Conservation (phyloP, 805 yeast genomes). For the Brettanomyces naardenensis region DNA sequence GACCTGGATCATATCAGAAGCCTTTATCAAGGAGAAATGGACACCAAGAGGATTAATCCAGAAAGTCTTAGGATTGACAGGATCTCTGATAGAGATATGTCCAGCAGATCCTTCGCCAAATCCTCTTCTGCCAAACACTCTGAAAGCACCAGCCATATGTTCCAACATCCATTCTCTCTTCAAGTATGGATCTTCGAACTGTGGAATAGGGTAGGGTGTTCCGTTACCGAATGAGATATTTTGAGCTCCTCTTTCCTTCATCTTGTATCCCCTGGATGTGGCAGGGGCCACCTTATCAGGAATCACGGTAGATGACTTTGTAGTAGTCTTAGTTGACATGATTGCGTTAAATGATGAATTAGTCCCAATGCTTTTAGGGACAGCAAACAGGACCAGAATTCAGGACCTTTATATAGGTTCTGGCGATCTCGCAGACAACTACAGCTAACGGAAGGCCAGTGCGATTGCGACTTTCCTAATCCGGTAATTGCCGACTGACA, state of each 20-base stretch:
- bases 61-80: constrained; percentile 69
- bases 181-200: constrained; percentile 37
- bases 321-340: constrained; percentile 5
- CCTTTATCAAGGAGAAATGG: constrained; percentile 58
- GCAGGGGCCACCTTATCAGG: constrained; percentile 22
- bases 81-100: constrained; percentile 80
- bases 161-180: constrained; percentile 51
- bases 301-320: constrained; percentile 7
- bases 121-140: constrained; percentile 74
- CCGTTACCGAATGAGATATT: constrained; percentile 49
- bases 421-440: too few relatives aligned
- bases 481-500: too few relatives aligned
- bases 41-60: constrained; percentile 88
- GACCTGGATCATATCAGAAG: constrained; percentile 54
- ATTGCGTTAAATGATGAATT: too few relatives aligned
- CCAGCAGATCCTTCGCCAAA: constrained; percentile 78
- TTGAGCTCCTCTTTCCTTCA: constrained; percentile 45
- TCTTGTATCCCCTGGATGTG: constrained; percentile 34
- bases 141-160: constrained; percentile 82
- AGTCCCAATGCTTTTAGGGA: too few relatives aligned
- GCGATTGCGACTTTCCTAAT: too few relatives aligned
- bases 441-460: too few relatives aligned
- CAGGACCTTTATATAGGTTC: too few relatives aligned
- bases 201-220: constrained; percentile 45
- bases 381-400: too few relatives aligned